Evolutionary conservation across 2,329 filamentous ascomycete genomes (phyloP), one percentile per base, ranked within the genome.

Genomic region (Neonectria punicea): DNA sequence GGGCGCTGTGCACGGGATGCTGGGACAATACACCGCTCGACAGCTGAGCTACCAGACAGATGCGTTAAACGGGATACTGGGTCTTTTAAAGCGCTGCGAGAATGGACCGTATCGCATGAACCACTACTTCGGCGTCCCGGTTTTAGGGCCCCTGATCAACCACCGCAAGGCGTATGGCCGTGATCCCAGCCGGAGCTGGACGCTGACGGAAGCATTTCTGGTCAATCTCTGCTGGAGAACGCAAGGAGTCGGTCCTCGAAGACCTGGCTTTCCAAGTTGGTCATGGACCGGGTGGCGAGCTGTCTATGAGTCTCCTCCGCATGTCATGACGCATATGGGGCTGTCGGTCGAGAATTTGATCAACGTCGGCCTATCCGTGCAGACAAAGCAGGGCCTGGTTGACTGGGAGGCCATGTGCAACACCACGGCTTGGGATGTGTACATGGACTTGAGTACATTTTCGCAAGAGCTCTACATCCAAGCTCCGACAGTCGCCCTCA

Each of bases 41-140:
- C 51, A 46, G 5, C 30, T 62, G 25, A 62, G 49, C 4, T 66
- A 62, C 28, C 63, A 62, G 25, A 53, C 54, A 5, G 63, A 66
- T 55, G 43, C 36, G 5, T 16, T 66, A 22, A 66, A 66, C 20
- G 63, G 58, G 2, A 32, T 41, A 6, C 9, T 66, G 32, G 63
- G 63, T 3, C 58, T 66, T n/a, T 16, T 66, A 18, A 66, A 62
- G 13, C 41, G 63, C 8, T 63, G 59, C 28, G 58, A 43, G 5
- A 66, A 66, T 18, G 63, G 63, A 0, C 59, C 63, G 3, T 66
- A 59, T 20, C 41, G 32, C 18, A 50, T 66, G 54, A 66, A 55
- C 50, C 63, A 66, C 28, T 66, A 66, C 43, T 66, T 66, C 20
- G 63, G 63, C 9, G 28, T 59, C 3, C 63, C 63, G 14, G 51